Conservation (phyloP, 2,329 filamentous ascomycete genomes). For the Penicillium sp. region DNA sequence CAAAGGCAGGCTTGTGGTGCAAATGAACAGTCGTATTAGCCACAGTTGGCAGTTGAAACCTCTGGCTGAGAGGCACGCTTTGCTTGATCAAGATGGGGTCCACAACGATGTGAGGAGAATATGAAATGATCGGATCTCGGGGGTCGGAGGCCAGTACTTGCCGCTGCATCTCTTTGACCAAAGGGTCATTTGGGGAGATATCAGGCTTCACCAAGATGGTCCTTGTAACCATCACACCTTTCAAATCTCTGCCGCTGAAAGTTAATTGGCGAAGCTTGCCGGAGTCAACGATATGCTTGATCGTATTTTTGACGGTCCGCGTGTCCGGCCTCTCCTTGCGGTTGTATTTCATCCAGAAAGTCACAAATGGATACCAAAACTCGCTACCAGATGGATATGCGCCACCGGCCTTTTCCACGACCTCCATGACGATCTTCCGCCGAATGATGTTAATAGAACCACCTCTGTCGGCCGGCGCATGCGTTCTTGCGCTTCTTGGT, state of each 20-base stretch:
- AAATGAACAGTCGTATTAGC: constrained; percentile 34
- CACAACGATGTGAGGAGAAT: constrained; percentile 43
- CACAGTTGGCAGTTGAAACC: constrained; percentile 29
- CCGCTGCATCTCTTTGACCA: constrained; percentile 48
- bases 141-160: constrained; percentile 46
- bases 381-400: constrained; percentile 54
- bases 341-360: constrained; percentile 49
- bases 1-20: constrained; percentile 34
- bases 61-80: constrained; percentile 9
- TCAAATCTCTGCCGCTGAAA: constrained; percentile 49
- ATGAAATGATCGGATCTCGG: constrained; percentile 37
- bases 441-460: constrained; percentile 46
- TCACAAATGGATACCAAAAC: constrained; percentile 52
- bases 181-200: constrained; percentile 42
- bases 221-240: constrained; percentile 48
- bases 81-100: constrained; percentile 34
- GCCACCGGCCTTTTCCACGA: constrained; percentile 52
- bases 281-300: constrained; percentile 49
- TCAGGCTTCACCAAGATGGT: constrained; percentile 48
- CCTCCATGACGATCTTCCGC: constrained; percentile 51
- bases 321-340: constrained; percentile 48
- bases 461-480: constrained; percentile 25
- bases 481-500: constrained; percentile 11
- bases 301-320: constrained; percentile 48
- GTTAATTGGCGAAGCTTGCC: constrained; percentile 51